Evolutionary conservation across 2,329 filamentous ascomycete genomes (phyloP), one percentile per base, ranked within the genome.

Genomic region (Fusarium sp.): DNA sequence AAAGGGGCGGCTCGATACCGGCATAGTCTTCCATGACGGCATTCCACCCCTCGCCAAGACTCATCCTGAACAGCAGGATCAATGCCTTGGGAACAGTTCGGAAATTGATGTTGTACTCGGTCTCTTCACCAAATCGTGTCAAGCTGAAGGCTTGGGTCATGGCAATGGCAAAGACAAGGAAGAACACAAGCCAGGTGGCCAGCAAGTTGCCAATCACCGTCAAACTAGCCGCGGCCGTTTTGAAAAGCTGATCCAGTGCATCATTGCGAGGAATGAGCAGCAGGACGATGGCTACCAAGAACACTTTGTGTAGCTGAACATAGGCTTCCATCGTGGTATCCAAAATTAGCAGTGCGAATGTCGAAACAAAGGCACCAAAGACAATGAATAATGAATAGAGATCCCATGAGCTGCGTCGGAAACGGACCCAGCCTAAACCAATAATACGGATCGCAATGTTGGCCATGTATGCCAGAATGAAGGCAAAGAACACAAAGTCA

Each of bases 101-200:
- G 75, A 99, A 94, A 74, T 99, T 99, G 73, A 94, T 79, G 70
- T 97, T 94, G 71, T 85, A 87, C 48, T 79, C 85, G 71, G 93
- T 92, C 27, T 88, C 81, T 0, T 73, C 71, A 1, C 89, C 92
- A 69, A 99, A 97, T 36, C 93, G 88, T 8, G 95, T 99, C 54
- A 99, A 83, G 61, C 95, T 96, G 72, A 99, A 98, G 0, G 93
- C 91, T 73, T 99, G 95, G 10, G 94, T 98, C 73, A 98, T 82
- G 4, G 95, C 96, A 69, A 99, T 99, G 42, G 95, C 94, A 72
- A 93, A 99, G 19, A 97, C 93, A 39, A 99, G 80, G 78, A 98
- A 99, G 57, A 99, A 86, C 3, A 99, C 93, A 62, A 98, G 91
- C 95, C 95, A 99, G 0, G 96, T 99, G 2, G 94, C 94, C 35